Evolutionary conservation across 2,329 filamentous ascomycete species (phyloP), one percentile per base, ranked within the genome.

Genomic region (Pseudogymnoascus sp.): DNA sequence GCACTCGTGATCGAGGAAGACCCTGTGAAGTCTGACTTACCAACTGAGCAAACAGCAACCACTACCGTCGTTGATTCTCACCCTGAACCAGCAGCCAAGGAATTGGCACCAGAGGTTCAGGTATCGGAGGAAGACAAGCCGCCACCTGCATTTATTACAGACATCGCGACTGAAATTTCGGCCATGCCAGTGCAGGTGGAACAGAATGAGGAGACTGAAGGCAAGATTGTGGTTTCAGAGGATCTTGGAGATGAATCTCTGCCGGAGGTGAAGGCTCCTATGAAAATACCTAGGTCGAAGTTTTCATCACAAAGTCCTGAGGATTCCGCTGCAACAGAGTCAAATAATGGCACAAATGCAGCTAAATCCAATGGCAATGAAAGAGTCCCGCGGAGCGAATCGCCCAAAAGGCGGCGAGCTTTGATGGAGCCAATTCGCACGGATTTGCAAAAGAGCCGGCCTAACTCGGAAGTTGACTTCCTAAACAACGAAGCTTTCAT

Each of bases 401-500:
- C 61, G 37, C 66, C 66, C 31, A 69, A 63, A 60, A 72, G 69
- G 59, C 68, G 65, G 12, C 69, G 60, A 66, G 67, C 49, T 16
- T 63, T 68, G 42, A 67, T 79, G 18, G 82, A 87, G 28, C 84
- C 84, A 16, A 87, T 89, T 61, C 77, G 75, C 38, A 85, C 83
- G 2, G 77, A 81, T 65, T 62, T 68, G 18, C 73, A 74, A 25
- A 73, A 65, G 53, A 75, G 69, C 63, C 40, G 63, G 18, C 66
- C 69, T 14, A 70, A 71, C 61, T 72, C 78, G 1, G 77, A 79
- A 42, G 70, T 81, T 43, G 82, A 83, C 72, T 76, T 85, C 42
- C 82, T 76, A 25, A 87, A 89, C n/a, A 90, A 93, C 73, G 90
- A 95, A 71, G 88, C 86, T 14, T 84, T 93, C 66, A 89, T 96